Evolutionary conservation across 805 yeast species (phyloP), one percentile per base, ranked within the genome.

Genomic region (Hagleromyces aurorensis): DNA sequence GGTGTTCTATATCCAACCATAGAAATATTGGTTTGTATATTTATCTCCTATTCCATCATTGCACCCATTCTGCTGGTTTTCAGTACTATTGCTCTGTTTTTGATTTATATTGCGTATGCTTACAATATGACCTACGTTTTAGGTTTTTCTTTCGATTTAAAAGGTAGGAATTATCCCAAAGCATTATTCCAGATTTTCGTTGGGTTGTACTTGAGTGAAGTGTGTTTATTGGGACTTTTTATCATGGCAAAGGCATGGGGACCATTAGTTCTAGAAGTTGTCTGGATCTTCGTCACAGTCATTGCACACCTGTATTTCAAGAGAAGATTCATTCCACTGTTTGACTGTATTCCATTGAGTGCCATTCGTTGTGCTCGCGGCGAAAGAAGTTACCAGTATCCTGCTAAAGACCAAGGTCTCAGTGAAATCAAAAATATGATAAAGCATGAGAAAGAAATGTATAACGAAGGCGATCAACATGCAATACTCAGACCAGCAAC

Each of bases 161-260:
- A 82, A 52, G 93, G 93, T 21, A 67, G 84, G 47, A 70, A 74
- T 51, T 82, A 80, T 51, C 81, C 85, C 26, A 62, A 69, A 44
- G 83, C 85, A 2, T 52, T 81, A 41, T 75, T 80, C 55, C 84
- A 80, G 56, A 63, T 75, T 8, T 80, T 79, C 52, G 79, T 73
- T 34, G 86, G 78, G 9, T 40, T 82, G 23, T 82, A 82, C 53
- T 59, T 82, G 38, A 79, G 78, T 24, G 84, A 82, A 55, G 59
- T 78, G 24, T 75, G 83, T 55, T 58, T 80, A 33, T 55, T 73
- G 34, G 89, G 81, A 21, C 62, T 82, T 50, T 81, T 81, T 49
- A 79, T 81, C 21, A 75, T 79, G 74, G 70, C 74, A 25, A 78
- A 82, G 62, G 67, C 78, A 41, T 82, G 89, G 89, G 84, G 80